Base-by-base conservation (phyloP, 192 early-diverging fungal species). In the Coemansia sp. region DNA sequence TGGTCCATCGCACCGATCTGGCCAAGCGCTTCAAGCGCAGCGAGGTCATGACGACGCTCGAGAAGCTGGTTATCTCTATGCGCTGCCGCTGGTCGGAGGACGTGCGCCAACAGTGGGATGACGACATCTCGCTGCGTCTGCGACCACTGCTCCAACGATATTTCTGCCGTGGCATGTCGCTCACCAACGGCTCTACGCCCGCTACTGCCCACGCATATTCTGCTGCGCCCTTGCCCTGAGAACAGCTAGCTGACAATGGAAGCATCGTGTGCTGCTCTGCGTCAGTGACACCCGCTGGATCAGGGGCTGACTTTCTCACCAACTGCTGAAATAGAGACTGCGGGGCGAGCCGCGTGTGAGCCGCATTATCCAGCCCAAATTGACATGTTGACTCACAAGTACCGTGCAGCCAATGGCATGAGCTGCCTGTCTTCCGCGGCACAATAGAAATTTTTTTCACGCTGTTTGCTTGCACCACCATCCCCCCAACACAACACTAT, bases 11-110 rank as follows among this genome's bases (percentile, higher is more conserved):
- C 25, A 85, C 88, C 7, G 84, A 93, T 26, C 64, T 91, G 67
- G 65, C 78, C 5, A 53, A 74, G 48, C 76, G 82, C 2, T 85
- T 87, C 49, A 50, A 79, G 12, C 71, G 74, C 27, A 73, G 64
- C 31, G 86, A 85, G 55, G 69, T 69, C 1, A 78, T 74, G 47
- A 87, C 87, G 8, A 65, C 82, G 22, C 72, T 90, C 24, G 89
- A 91, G 30, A 90, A 90, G 73, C 55, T 90, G 28, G 51, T 89
- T 7, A 64, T 76, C 21, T 90, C 88, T 22, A 27, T 86, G 62
- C 76, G 73, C 19, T 77, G 73, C 27, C 84, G 86, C 65, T 81
- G 77, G 77, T 54, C 12, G 23, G 56, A 28, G 10, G 61, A 22
- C n/a, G 71, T 31, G 26, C 61, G 54, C 30, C 68, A 64, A 62